Conservation (phyloP, 257 asterid species). For the Nemophila menziesii region DNA sequence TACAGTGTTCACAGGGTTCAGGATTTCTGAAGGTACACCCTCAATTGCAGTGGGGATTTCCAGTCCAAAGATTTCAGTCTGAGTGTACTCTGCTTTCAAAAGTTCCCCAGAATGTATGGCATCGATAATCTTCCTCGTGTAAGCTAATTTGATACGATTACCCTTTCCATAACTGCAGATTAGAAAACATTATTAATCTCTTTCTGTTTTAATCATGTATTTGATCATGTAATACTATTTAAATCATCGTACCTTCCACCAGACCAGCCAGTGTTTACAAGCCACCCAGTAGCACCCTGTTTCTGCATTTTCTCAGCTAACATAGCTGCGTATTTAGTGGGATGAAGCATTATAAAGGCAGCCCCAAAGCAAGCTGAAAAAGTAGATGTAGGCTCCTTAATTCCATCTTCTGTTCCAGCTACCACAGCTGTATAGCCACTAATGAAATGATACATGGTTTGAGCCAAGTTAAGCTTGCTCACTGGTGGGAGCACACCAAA, state of each 20-base stretch:
- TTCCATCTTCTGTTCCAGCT: slow-evolving; percentile 82
- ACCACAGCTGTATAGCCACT: slow-evolving; percentile 83
- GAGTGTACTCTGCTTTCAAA: slow-evolving; percentile 35
- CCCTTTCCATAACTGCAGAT: slow-evolving; percentile 55
- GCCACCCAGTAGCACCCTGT: slow-evolving; percentile 82
- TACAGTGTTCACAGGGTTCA: slow-evolving; percentile 70
- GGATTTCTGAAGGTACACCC: slow-evolving; percentile 67
- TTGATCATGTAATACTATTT: background rate
- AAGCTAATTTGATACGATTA: slow-evolving; percentile 56
- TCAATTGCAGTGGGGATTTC: slow-evolving; percentile 66
- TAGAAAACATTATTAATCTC: background rate
- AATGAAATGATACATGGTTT: slow-evolving; percentile 79
- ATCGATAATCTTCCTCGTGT: slow-evolving; percentile 72
- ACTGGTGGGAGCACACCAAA: slow-evolving; percentile 88
- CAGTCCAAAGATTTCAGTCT: slow-evolving; percentile 63
- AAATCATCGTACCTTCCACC: slow-evolving; percentile 49
- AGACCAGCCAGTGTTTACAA: slow-evolving; percentile 82
- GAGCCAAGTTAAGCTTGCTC: slow-evolving; percentile 68
- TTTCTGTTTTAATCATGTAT: background rate
- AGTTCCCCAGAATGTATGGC: slow-evolving; percentile 64
- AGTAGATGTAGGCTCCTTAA: slow-evolving; percentile 73
- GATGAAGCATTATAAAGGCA: slow-evolving; percentile 77
- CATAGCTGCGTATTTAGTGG: slow-evolving; percentile 75
- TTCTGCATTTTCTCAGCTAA: slow-evolving; percentile 62
- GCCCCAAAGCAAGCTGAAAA: slow-evolving; percentile 87